Percentiles rank a stretch among this genome's conserved stretches.
These are phyloP conservation scores for Nitzschia sp. DNA, from an alignment of 108 stramenopile genomes.

Conservation along the genomic window DNA sequence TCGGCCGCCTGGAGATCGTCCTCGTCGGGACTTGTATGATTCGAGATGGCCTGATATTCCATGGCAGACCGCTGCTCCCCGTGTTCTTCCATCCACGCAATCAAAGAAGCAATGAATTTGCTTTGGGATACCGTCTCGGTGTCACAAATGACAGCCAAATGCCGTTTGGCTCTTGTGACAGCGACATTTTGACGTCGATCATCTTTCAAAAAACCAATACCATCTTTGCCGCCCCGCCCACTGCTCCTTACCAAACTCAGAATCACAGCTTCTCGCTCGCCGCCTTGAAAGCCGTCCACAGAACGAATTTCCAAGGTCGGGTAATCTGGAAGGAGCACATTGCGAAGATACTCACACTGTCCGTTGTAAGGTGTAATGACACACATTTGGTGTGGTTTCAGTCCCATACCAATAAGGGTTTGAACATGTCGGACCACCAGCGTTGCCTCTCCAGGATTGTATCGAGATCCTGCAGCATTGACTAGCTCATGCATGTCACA, in stretches of 20 bases:
- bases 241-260: constrained; percentile 94
- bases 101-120: constrained; percentile 63
- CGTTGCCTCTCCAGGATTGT: constrained; percentile 81
- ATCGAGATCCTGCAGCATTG: constrained; percentile 77
- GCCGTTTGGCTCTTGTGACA: constrained; percentile 94
- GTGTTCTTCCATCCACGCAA: constrained; percentile 78
- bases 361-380: constrained; percentile 99
- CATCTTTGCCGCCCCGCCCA: constrained; percentile 50
- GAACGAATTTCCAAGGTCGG: constrained; percentile 88
- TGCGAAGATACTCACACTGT: constrained; percentile 88
- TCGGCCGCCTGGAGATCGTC: constrained; percentile 42
- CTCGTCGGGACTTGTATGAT: constrained; percentile 24
- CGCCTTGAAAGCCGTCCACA: constrained; percentile 99
- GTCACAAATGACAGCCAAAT: constrained; percentile 80
- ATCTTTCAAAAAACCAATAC: constrained; percentile 96
- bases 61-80: constrained; percentile 76
- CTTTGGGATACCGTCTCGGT: constrained; percentile 81
- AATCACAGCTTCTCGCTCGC: constrained; percentile 96
- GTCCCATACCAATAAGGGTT: constrained; percentile 64
- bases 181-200: constrained; percentile 96
- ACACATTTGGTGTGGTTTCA: constrained; percentile 82
- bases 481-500: constrained; percentile 86
- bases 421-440: constrained; percentile 78
- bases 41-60: constrained; percentile 41
- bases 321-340: constrained; percentile 55